phyloP scores from a whole-genome alignment of 2,329 filamentous ascomycete species.

The Aureobasidium namibiae region DNA sequence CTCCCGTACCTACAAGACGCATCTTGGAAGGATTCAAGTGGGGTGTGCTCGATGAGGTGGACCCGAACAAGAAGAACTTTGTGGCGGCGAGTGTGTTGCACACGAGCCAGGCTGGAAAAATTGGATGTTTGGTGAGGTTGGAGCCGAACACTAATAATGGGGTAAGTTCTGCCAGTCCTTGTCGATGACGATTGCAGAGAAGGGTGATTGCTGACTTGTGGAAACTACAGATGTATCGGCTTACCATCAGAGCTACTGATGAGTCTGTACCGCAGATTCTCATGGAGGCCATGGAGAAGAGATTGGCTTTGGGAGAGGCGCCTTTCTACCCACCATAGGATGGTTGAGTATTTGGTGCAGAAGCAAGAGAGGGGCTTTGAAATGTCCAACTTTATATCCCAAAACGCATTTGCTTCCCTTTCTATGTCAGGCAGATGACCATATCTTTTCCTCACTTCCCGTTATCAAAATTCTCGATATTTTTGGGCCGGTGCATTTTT shows the following conservation, averaged over 20 bases:
- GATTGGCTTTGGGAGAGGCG: conserved; percentile 41
- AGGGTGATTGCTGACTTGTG: conserved; percentile 14
- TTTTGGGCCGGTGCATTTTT: too few species aligned
- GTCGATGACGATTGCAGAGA: not conserved
- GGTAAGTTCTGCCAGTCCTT: conserved; percentile 48
- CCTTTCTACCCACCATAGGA: conserved; percentile 12
- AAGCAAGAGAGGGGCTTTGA: too few species aligned
- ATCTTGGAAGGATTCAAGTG: conserved; percentile 80
- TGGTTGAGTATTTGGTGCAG: too few species aligned
- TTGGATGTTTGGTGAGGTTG: conserved; percentile 83
- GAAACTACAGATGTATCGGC: conserved; percentile 70
- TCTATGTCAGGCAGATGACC: too few species aligned
- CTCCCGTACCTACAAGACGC: conserved; percentile 60
- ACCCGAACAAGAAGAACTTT: conserved; percentile 88
- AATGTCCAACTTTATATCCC: too few species aligned
- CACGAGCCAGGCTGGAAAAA: conserved; percentile 73
- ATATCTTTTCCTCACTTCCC: too few species aligned
- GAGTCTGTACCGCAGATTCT: conserved; percentile 75
- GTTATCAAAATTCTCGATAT: too few species aligned
- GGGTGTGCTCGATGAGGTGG: conserved; percentile 76
- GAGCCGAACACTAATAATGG: conserved; percentile 90
- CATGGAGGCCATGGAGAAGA: conserved; percentile 79
- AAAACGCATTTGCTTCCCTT: too few species aligned
- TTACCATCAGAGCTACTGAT: conserved; percentile 90
- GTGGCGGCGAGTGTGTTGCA: conserved; percentile 84